These are phyloP conservation scores for Petunia secreta DNA, from an alignment of 257 asterid genomes.

Conservation along the genomic window DNA sequence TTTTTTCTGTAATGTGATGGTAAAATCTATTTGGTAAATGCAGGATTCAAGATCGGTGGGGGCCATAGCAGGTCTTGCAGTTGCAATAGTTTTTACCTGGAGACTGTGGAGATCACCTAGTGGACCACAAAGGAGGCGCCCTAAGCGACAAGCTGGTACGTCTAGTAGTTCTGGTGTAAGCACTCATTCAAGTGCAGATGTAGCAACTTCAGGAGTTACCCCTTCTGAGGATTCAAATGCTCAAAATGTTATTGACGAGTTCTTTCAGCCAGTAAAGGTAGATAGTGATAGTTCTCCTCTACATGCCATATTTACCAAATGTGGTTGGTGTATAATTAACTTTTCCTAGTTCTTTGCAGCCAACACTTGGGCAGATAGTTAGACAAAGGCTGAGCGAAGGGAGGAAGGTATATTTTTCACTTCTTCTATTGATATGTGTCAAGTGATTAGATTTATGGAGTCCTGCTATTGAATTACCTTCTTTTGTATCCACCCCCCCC, in stretches of 20 bases:
- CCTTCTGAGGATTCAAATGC: constrained; percentile 59
- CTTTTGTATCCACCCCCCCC: background rate
- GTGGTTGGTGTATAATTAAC: background rate
- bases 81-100: constrained; percentile 89
- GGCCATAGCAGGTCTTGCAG: constrained; percentile 85
- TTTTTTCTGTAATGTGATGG: constrained; percentile 5
- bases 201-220: constrained; percentile 43
- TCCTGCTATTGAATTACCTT: constrained; percentile 3
- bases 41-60: constrained; percentile 87
- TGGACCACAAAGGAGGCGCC: constrained; percentile 66
- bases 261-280: constrained; percentile 82
- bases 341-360: constrained; percentile 49
- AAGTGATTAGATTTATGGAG: background rate
- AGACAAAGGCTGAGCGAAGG: constrained; percentile 88
- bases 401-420: constrained; percentile 68
- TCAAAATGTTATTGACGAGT: constrained; percentile 75
- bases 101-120: constrained; percentile 74
- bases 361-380: constrained; percentile 80
- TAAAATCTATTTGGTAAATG: constrained; percentile 21
- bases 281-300: constrained; percentile 19
- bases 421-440: background rate
- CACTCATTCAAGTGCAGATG: constrained; percentile 45
- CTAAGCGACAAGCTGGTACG: constrained; percentile 60
- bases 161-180: constrained; percentile 60
- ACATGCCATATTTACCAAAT: background rate